A percentile compares a stretch with the other conserved stretches of the same genome.
Evolutionary conservation across 352 stramenopile species (phyloP).

Genomic region (Phytophthora rubi): DNA sequence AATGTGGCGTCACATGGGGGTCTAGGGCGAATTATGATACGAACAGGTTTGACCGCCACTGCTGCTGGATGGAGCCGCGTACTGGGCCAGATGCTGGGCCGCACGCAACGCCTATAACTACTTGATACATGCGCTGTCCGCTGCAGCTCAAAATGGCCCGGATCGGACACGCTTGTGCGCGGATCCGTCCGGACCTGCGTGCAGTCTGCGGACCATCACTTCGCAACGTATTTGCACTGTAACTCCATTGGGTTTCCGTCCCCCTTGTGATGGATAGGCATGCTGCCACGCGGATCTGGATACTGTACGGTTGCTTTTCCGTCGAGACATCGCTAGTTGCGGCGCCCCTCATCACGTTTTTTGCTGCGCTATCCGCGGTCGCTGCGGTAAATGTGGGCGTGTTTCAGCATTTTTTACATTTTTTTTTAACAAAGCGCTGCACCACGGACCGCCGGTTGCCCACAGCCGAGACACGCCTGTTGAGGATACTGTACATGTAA

Average conservation of each 20-base stretch:
- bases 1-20: not conserved
- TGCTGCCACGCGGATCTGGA: slow-evolving; percentile 7
- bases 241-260: no score
- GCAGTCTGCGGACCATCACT: not conserved
- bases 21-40: slow-evolving; percentile 28
- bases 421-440: slow-evolving; percentile 12
- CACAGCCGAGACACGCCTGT: slow-evolving; percentile 22
- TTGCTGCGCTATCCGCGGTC: slow-evolving; percentile 17
- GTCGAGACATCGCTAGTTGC: slow-evolving; percentile 22
- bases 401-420: slow-evolving; percentile 8
- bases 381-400: slow-evolving; percentile 19
- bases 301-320: slow-evolving; percentile 5
- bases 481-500: not conserved
- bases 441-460: slow-evolving; percentile 12
- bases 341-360: slow-evolving; percentile 20
- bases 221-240: not conserved
- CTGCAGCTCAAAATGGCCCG: slow-evolving; percentile 5
- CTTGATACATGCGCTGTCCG: slow-evolving; percentile 35
- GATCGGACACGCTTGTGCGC: slow-evolving; percentile 11
- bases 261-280: not conserved
- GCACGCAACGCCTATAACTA: slow-evolving; percentile 12
- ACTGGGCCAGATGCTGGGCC: slow-evolving; percentile 21
- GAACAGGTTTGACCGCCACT: slow-evolving; percentile 25
- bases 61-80: slow-evolving; percentile 28
- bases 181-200: not conserved